Evolutionary conservation across 805 yeast genomes (phyloP).

Genomic region (Saccharomycopsis sp.): DNA sequence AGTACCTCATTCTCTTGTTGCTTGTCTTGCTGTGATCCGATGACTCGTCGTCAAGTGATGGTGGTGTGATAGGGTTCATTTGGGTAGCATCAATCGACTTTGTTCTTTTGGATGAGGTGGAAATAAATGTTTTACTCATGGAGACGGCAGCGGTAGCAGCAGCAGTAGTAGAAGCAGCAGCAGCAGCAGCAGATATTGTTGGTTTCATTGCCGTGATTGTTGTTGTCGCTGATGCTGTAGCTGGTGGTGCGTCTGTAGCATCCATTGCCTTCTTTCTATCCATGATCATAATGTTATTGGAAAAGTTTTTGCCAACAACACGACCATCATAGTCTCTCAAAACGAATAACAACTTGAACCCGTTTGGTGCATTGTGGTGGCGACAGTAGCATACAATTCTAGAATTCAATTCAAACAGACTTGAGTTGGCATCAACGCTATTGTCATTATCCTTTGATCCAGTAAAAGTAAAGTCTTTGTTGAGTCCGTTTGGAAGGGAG

Average conservation of each 20-base stretch:
- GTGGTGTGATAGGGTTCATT: slow-evolving; percentile 16
- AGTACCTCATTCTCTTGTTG: background rate
- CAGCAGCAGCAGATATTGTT: too few species aligned
- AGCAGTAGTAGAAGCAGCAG: too few species aligned
- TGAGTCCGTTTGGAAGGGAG: slow-evolving; percentile 19
- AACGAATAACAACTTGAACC: slow-evolving; percentile 67
- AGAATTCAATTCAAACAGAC: slow-evolving; percentile 43
- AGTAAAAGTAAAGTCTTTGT: slow-evolving; percentile 6
- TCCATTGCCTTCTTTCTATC: slow-evolving; percentile 70
- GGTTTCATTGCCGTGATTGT: background rate
- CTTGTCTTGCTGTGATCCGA: slow-evolving; percentile 6
- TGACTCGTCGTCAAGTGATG: slow-evolving; percentile 16
- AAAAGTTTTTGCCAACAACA: slow-evolving; percentile 61
- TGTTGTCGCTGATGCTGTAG: too few species aligned
- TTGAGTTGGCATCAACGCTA: slow-evolving; percentile 21
- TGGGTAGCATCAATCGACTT: slow-evolving; percentile 7
- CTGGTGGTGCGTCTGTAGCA: background rate
- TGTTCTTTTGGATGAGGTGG: too few species aligned
- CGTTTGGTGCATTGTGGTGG: slow-evolving; percentile 83
- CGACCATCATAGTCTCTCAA: slow-evolving; percentile 50
- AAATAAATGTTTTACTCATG: too few species aligned
- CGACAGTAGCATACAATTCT: slow-evolving; percentile 93
- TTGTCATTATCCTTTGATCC: slow-evolving; percentile 2
- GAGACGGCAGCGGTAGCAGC: too few species aligned
- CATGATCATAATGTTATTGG: slow-evolving; percentile 81